These are phyloP conservation scores for Salix exigua DNA, from an alignment of 345 rosid genomes.

Conservation along the genomic window DNA sequence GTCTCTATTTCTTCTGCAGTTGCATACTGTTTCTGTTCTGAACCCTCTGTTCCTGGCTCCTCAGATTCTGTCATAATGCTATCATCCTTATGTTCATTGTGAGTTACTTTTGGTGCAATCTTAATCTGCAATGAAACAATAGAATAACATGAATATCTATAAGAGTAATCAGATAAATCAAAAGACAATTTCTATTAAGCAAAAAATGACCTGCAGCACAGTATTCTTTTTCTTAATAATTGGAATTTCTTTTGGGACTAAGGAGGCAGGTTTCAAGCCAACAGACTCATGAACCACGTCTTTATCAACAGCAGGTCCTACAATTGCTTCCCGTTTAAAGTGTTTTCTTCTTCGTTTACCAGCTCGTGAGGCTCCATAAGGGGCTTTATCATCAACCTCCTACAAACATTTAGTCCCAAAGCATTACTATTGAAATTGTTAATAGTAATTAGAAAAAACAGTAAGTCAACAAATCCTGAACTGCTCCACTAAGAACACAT, in stretches of 20 bases:
- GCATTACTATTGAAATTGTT: background rate
- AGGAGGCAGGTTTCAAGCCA: constrained; percentile 74
- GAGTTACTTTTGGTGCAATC: constrained; percentile 55
- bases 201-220: constrained; percentile 60
- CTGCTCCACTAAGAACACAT: background rate
- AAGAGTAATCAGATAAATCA: constrained; percentile 3
- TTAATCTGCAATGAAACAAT: constrained; percentile 52
- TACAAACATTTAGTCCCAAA: constrained; percentile 11
- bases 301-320: constrained; percentile 81
- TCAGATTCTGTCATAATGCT: constrained; percentile 31
- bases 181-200: constrained; percentile 1
- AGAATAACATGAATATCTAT: constrained; percentile 10
- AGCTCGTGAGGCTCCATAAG: constrained; percentile 20
- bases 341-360: constrained; percentile 56
- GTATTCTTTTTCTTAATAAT: constrained; percentile 74
- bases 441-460: background rate
- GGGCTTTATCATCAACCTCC: constrained; percentile 38
- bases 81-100: constrained; percentile 51
- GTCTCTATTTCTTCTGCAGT: constrained; percentile 59
- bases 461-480: background rate
- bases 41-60: constrained; percentile 37
- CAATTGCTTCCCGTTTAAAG: constrained; percentile 52
- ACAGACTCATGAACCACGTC: constrained; percentile 72
- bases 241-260: constrained; percentile 87
- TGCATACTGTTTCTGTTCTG: constrained; percentile 42